A percentile compares a stretch with the other conserved stretches of the same genome.
These are phyloP conservation scores for Ceratocystis destructans DNA, from an alignment of 2,329 filamentous ascomycete species.

Conservation along the genomic window DNA sequence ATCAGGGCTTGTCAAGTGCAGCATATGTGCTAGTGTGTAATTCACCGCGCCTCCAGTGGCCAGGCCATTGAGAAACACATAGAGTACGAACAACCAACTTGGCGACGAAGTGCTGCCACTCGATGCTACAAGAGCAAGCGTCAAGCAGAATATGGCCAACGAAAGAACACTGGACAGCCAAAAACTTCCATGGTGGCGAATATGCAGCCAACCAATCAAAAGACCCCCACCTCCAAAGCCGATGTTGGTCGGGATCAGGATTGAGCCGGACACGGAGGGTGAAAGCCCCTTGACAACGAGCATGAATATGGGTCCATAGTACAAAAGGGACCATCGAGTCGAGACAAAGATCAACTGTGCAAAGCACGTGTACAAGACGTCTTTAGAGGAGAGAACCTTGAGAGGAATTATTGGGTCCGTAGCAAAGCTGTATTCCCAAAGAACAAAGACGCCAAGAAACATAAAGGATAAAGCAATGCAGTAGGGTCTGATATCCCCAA, in stretches of 20 bases:
- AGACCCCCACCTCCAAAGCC: conserved; percentile 66
- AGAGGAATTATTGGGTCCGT: conserved; percentile 63
- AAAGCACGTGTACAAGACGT: conserved; percentile 58
- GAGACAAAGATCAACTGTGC: conserved; percentile 68
- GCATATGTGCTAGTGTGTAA: conserved; percentile 66
- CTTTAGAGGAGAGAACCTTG: conserved; percentile 52
- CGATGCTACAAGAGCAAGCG: conserved; percentile 42
- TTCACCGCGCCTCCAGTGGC: conserved; percentile 60
- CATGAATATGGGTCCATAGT: conserved; percentile 68
- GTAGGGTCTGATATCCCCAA: conserved; percentile 44
- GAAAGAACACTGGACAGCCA: conserved; percentile 50
- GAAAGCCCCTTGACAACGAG: conserved; percentile 59
- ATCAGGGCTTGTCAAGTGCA: conserved; percentile 53
- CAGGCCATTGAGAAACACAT: conserved; percentile 58
- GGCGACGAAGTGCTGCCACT: conserved; percentile 40
- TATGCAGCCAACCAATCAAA: conserved; percentile 60
- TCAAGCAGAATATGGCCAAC: conserved; percentile 47
- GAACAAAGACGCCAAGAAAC: conserved; percentile 39
- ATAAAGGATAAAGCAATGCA: conserved; percentile 47
- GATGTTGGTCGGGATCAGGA: conserved; percentile 67
- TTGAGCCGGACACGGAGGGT: conserved; percentile 56
- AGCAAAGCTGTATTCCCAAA: conserved; percentile 50
- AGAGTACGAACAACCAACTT: conserved; percentile 39
- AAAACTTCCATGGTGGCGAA: conserved; percentile 58
- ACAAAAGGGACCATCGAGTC: conserved; percentile 65